phyloP scores from a whole-genome alignment of 306 rosid species.

The Cicer chorassanicum region DNA sequence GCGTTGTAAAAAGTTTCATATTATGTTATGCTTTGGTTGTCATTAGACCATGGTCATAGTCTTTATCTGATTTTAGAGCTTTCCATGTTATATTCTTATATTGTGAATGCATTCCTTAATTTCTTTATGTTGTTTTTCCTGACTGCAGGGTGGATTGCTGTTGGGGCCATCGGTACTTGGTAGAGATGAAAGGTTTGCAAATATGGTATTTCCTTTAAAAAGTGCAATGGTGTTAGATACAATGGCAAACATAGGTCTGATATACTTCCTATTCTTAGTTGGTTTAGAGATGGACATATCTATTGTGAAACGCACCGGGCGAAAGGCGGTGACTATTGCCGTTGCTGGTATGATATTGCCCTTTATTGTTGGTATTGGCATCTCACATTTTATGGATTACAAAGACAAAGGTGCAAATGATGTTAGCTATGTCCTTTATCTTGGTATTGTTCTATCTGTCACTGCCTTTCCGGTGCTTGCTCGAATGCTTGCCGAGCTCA shows the following conservation, averaged over 20 bases:
- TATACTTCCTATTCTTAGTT: conserved; percentile 75
- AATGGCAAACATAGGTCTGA: conserved; percentile 82
- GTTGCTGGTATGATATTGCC: conserved; percentile 77
- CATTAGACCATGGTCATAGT: no score
- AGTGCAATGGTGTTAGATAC: conserved; percentile 83
- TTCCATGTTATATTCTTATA: no score
- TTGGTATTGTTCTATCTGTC: conserved; percentile 72
- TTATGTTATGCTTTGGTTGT: no score
- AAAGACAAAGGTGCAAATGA: neutral
- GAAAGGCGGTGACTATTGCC: conserved; percentile 61
- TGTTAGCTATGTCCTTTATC: conserved; percentile 57
- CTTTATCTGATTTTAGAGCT: no score
- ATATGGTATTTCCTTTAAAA: conserved; percentile 62
- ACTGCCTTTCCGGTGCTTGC: conserved; percentile 88
- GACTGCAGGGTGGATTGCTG: conserved; percentile 74
- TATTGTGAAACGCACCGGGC: conserved; percentile 60
- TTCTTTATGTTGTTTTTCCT: no score
- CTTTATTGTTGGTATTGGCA: conserved; percentile 52
- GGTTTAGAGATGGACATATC: conserved; percentile 89
- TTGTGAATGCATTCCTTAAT: no score
- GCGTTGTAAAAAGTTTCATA: no score
- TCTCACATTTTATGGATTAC: conserved; percentile 44
- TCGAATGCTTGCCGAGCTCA: conserved; percentile 78
- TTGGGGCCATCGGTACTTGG: conserved; percentile 88
- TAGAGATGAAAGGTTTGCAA: conserved; percentile 46